These are phyloP conservation scores for Fusarium praegraminearum DNA, from an alignment of 2,329 filamentous ascomycete genomes.

Conservation along the genomic window DNA sequence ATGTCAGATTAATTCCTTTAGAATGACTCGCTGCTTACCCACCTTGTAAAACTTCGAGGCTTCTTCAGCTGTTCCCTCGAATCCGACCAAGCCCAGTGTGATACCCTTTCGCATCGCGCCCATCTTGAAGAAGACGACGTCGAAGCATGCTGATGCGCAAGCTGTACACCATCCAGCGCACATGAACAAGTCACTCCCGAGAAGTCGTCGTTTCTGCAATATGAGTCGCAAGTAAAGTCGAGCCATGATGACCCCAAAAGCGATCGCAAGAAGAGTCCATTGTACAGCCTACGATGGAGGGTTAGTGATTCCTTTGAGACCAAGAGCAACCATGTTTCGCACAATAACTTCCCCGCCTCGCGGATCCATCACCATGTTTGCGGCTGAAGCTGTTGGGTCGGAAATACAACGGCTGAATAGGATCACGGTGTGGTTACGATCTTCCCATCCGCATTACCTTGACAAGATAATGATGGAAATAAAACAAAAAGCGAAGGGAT, in stretches of 20 bases:
- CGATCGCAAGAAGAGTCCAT: conserved; percentile 17
- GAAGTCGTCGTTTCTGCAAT: conserved; percentile 11
- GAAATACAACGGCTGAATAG: neutral
- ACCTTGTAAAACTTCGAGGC: conserved; percentile 16
- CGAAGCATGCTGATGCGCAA: neutral
- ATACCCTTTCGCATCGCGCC: neutral
- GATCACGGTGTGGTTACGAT: neutral
- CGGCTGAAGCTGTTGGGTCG: neutral
- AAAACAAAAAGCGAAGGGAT: neutral
- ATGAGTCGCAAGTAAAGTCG: conserved; percentile 14
- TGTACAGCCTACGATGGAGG: neutral
- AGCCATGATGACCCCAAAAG: conserved; percentile 12
- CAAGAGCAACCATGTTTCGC: fast-evolving
- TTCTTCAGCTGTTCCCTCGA: conserved; percentile 7
- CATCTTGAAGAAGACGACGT: neutral
- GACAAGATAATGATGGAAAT: neutral
- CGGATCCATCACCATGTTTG: conserved; percentile 9
- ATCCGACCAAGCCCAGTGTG: neutral
- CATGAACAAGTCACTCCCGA: conserved; percentile 23
- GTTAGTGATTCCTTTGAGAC: no score
- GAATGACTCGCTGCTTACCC: fast-evolving
- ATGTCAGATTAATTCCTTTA: fast-evolving
- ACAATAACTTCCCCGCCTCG: conserved; percentile 10
- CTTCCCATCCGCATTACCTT: neutral
- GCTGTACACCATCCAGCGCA: conserved; percentile 18